phyloP scores from a whole-genome alignment of 2,329 filamentous ascomycete species.

The Pezicula rhizophila region DNA sequence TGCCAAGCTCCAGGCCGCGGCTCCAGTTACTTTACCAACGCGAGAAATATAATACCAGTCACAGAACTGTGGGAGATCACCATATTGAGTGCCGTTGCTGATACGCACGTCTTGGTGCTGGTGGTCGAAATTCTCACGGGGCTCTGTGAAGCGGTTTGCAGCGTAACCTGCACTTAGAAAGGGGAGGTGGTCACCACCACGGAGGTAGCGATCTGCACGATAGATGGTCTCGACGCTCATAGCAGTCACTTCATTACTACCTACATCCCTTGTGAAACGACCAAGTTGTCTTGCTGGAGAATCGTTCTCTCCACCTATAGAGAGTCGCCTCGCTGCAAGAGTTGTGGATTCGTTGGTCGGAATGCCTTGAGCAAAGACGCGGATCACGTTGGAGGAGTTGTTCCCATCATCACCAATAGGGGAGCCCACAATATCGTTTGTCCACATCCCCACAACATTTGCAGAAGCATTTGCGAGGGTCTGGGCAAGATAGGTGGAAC shows the following conservation, averaged over 20 bases:
- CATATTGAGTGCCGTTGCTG: constrained; percentile 44
- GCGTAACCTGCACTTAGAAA: constrained; percentile 51
- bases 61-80: constrained; percentile 50
- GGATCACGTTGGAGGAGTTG: constrained; percentile 43
- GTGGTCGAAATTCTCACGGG: constrained; percentile 49
- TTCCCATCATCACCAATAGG: constrained; percentile 38
- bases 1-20: constrained; percentile 46
- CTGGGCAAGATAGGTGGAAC: constrained; percentile 44
- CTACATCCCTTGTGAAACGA: constrained; percentile 48
- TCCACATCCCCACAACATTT: constrained; percentile 52
- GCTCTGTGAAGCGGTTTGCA: constrained; percentile 48
- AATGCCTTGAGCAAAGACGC: constrained; percentile 42
- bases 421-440: constrained; percentile 51
- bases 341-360: constrained; percentile 36
- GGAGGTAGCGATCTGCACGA: constrained; percentile 48
- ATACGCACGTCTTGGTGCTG: constrained; percentile 50
- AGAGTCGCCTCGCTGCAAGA: constrained; percentile 32
- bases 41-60: constrained; percentile 49
- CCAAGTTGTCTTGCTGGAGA: constrained; percentile 48
- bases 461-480: constrained; percentile 43
- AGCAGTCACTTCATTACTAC: constrained; percentile 41
- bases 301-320: constrained; percentile 48
- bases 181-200: constrained; percentile 49
- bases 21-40: constrained; percentile 48
- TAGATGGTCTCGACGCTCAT: constrained; percentile 53